Percentiles rank a stretch among this genome's conserved stretches.
Evolutionary conservation across 1,139 yeast species (phyloP).

Genomic region (Tardiomyces digboiensis): DNA sequence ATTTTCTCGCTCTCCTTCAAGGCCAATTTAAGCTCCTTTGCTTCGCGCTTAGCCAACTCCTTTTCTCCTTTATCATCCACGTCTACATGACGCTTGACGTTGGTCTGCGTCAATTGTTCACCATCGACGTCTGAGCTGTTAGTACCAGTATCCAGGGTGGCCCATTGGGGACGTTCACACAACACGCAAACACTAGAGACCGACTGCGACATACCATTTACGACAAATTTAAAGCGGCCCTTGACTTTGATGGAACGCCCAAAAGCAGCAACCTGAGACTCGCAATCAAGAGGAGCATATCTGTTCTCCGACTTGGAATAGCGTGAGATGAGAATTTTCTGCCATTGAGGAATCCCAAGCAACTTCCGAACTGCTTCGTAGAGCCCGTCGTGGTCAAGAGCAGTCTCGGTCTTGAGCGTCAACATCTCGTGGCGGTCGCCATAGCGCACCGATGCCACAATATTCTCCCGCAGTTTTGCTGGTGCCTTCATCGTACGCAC

Average conservation of each 20-base stretch:
- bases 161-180: too few species aligned
- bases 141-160: too few species aligned
- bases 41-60: not conserved
- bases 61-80: too few species aligned
- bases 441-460: conserved; percentile 1
- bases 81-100: too few species aligned
- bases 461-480: not conserved
- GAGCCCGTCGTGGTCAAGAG: not conserved
- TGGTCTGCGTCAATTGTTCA: too few species aligned
- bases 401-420: not conserved
- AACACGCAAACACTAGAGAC: not conserved
- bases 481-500: too few species aligned
- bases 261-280: conserved; percentile 37
- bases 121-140: too few species aligned
- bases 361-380: not conserved
- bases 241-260: conserved; percentile 35
- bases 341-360: not conserved
- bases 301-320: conserved; percentile 24
- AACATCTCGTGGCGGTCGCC: conserved; percentile 1
- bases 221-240: conserved; percentile 18
- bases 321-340: conserved; percentile 7
- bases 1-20: too few species aligned
- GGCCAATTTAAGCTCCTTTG: too few species aligned
- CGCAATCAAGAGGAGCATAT: conserved; percentile 33
- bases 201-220: conserved; percentile 3